Percentiles rank a stretch among this genome's conserved stretches.
Conservation (phyloP, 805 yeast genomes). For the Lachancea mirantina region DNA sequence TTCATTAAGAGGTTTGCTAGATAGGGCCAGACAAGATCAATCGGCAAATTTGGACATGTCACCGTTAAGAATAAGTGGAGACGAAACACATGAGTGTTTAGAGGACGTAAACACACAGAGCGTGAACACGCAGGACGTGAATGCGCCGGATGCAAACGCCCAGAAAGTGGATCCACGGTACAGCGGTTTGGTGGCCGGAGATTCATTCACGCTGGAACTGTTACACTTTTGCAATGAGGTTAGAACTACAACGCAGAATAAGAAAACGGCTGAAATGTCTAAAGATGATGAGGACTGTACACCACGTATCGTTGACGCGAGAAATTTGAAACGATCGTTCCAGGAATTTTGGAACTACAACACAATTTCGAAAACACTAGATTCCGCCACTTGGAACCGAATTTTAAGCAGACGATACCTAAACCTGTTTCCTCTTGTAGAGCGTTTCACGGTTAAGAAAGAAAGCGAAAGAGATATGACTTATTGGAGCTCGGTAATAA, state of each 20-base stretch:
- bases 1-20: slow-evolving; percentile 33
- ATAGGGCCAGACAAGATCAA: slow-evolving; percentile 2
- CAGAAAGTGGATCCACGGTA: slow-evolving; percentile 11
- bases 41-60: slow-evolving; percentile 5
- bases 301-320: no score
- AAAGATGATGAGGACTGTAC: no score
- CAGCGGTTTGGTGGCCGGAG: slow-evolving; percentile 16
- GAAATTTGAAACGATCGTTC: slow-evolving; percentile 14
- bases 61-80: slow-evolving; percentile 3
- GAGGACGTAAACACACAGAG: slow-evolving; percentile 1
- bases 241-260: background rate
- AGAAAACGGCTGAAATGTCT: background rate
- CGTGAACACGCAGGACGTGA: background rate
- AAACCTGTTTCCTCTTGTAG: slow-evolving; percentile 86
- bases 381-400: slow-evolving; percentile 22
- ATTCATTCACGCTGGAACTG: slow-evolving; percentile 1
- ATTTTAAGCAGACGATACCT: slow-evolving; percentile 41
- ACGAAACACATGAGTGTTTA: background rate
- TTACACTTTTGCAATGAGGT: background rate
- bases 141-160: background rate
- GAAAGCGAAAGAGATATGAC: slow-evolving; percentile 70
- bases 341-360: slow-evolving; percentile 40
- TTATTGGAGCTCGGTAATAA: slow-evolving; percentile 97
- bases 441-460: slow-evolving; percentile 68
- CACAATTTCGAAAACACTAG: slow-evolving; percentile 29